A percentile compares a stretch with the other conserved stretches of the same genome.
Evolutionary conservation across 257 asterid species (phyloP).

Genomic region (Solanum virginianum): DNA sequence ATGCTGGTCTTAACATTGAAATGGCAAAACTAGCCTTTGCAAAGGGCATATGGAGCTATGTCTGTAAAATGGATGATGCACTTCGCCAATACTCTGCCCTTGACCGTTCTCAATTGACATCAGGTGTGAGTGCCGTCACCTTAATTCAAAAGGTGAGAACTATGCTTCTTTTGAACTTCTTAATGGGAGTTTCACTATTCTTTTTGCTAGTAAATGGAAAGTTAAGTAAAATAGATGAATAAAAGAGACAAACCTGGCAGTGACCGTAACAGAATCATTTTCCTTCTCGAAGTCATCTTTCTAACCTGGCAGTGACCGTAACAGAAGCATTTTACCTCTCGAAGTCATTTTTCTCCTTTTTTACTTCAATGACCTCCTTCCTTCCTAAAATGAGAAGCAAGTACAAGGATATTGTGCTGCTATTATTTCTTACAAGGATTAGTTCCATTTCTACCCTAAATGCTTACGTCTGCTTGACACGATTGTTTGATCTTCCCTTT

Average conservation of each 20-base stretch:
- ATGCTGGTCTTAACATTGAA: slow-evolving; percentile 77
- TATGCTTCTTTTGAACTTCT: background rate
- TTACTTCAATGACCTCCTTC: background rate
- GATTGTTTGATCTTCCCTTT: background rate
- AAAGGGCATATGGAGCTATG: slow-evolving; percentile 83
- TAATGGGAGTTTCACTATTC: background rate
- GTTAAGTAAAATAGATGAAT: background rate
- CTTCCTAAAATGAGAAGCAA: background rate
- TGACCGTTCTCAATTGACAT: slow-evolving; percentile 13
- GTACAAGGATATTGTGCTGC: background rate
- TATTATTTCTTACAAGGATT: background rate
- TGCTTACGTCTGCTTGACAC: background rate
- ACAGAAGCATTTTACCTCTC: background rate
- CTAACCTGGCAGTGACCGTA: background rate
- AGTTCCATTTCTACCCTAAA: background rate
- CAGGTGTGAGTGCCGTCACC: slow-evolving; percentile 16
- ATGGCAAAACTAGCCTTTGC: slow-evolving; percentile 79
- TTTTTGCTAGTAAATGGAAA: background rate
- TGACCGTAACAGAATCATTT: background rate
- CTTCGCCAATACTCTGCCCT: slow-evolving; percentile 46
- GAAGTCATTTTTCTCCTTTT: background rate
- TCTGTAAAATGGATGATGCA: slow-evolving; percentile 70
- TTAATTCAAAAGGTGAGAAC: slow-evolving; percentile 47
- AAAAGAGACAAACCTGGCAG: background rate
- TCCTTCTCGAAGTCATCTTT: background rate